Evolutionary conservation across 2,329 filamentous ascomycete genomes (phyloP).

Genomic region (Epichloe hybrida): DNA sequence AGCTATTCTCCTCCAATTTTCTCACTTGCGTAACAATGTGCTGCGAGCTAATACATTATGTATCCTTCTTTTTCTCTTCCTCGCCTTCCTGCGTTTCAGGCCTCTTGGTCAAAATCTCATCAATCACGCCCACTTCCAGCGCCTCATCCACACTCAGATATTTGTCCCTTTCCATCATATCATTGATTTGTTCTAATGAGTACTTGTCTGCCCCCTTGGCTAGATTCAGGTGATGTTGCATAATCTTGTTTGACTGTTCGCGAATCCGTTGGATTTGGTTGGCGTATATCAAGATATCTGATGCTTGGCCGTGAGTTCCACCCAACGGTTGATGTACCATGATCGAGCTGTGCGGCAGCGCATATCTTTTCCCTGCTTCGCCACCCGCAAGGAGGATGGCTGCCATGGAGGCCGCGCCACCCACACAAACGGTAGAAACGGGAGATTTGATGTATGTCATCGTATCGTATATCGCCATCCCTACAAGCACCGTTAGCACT

Average conservation of each 20-base stretch:
- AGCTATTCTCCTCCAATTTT: too few relatives aligned
- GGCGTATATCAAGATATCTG: slow-evolving; percentile 91
- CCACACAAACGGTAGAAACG: slow-evolving; percentile 88
- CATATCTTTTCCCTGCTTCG: slow-evolving; percentile 70
- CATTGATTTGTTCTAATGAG: slow-evolving; percentile 71
- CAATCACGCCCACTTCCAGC: slow-evolving; percentile 77
- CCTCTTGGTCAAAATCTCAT: slow-evolving; percentile 67
- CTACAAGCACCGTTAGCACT: slow-evolving; percentile 16
- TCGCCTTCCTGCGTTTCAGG: slow-evolving; percentile 25
- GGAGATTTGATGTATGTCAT: slow-evolving; percentile 94
- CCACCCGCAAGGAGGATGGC: slow-evolving; percentile 79
- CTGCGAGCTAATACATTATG: background rate
- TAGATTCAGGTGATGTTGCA: slow-evolving; percentile 71
- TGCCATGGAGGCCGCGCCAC: slow-evolving; percentile 91
- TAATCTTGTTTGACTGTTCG: slow-evolving; percentile 79
- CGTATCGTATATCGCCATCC: slow-evolving; percentile 90
- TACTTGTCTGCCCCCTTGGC: slow-evolving; percentile 62
- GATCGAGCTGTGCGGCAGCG: slow-evolving; percentile 82
- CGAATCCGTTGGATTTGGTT: slow-evolving; percentile 88
- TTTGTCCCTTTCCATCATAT: slow-evolving; percentile 92
- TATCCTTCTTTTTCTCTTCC: slow-evolving; percentile 7
- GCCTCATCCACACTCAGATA: slow-evolving; percentile 86
- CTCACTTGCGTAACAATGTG: too few relatives aligned
- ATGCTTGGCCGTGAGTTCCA: slow-evolving; percentile 49
- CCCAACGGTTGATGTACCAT: slow-evolving; percentile 97